These are phyloP conservation scores for Pulveroboletus sp. DNA, from an alignment of 768 basidiomycete genomes.

Conservation along the genomic window DNA sequence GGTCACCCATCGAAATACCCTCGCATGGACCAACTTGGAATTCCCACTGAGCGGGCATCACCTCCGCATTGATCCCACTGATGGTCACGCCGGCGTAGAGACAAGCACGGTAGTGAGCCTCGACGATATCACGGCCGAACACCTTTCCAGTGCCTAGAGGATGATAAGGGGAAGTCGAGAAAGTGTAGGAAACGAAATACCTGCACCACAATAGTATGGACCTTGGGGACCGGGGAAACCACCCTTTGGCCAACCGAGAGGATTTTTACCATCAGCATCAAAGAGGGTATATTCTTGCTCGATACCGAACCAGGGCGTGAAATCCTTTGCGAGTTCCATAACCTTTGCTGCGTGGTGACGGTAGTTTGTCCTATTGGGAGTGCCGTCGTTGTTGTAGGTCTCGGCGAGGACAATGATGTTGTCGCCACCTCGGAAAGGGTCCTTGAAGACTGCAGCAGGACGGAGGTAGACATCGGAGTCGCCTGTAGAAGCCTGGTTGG, in stretches of 20 bases:
- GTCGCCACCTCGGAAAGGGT: constrained; percentile 98
- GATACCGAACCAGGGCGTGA: constrained; percentile 92
- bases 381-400: constrained; percentile 98
- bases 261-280: constrained; percentile 75
- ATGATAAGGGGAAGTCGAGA: constrained; percentile 5
- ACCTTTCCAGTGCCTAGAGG: constrained; percentile 87
- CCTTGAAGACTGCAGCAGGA: constrained; percentile 95
- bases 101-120: constrained; percentile 98
- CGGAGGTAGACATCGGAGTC: constrained; percentile 99
- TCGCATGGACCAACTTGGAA: constrained; percentile 99
- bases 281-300: constrained; percentile 99
- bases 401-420: constrained; percentile 97
- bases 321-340: constrained; percentile 86
- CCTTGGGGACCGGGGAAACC: constrained; percentile 99
- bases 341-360: constrained; percentile 91
- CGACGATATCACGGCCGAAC: constrained; percentile 96
- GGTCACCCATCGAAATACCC: constrained; percentile 98
- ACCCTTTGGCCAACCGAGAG: constrained; percentile 96
- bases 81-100: constrained; percentile 95
- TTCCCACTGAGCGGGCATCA: constrained; percentile 99
- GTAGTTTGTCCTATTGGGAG: constrained; percentile 94
- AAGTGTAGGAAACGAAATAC: constrained; percentile 34
- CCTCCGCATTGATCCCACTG: constrained; percentile 98
- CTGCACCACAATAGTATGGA: constrained; percentile 99
- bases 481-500: constrained; percentile 91